These are phyloP conservation scores for Alectoria sarmentosa DNA, from an alignment of 495 filamentous ascomycete genomes.

Conservation along the genomic window DNA sequence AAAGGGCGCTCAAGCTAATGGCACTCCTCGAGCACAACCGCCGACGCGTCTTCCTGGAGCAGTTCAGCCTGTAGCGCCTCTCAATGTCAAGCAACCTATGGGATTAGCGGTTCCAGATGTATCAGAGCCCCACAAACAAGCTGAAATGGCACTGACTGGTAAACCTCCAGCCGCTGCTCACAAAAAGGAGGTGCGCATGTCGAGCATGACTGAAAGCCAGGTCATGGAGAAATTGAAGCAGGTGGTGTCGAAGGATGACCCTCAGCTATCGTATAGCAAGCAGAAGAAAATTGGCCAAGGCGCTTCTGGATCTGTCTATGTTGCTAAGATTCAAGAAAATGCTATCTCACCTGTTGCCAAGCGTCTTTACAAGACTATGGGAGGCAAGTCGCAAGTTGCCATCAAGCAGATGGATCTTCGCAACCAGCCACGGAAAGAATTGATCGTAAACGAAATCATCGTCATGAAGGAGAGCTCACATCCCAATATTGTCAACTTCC, in stretches of 20 bases:
- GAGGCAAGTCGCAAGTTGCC: constrained; percentile 73
- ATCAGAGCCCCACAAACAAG: constrained; percentile 64
- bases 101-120: constrained; percentile 38
- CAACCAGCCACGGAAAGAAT: constrained; percentile 93
- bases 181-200: constrained; percentile 91
- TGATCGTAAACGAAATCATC: constrained; percentile 98
- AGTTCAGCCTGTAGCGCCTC: constrained; percentile 57
- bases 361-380: constrained; percentile 60
- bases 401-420: constrained; percentile 99
- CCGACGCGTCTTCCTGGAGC: constrained; percentile 37
- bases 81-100: constrained; percentile 75
- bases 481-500: constrained; percentile 96
- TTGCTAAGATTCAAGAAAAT: constrained; percentile 80
- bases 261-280: constrained; percentile 88
- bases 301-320: constrained; percentile 95
- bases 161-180: constrained; percentile 62
- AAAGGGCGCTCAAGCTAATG: constrained; percentile 32
- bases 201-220: constrained; percentile 90
- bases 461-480: constrained; percentile 99
- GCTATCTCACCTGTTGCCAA: constrained; percentile 58
- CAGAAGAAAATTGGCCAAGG: constrained; percentile 99
- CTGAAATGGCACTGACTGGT: constrained; percentile 70
- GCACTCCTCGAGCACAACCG: constrained; percentile 38
- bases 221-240: constrained; percentile 92
- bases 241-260: constrained; percentile 88